Evolutionary conservation across 2,329 filamentous ascomycete genomes (phyloP).

Genomic region (Exophiala viscosa): DNA sequence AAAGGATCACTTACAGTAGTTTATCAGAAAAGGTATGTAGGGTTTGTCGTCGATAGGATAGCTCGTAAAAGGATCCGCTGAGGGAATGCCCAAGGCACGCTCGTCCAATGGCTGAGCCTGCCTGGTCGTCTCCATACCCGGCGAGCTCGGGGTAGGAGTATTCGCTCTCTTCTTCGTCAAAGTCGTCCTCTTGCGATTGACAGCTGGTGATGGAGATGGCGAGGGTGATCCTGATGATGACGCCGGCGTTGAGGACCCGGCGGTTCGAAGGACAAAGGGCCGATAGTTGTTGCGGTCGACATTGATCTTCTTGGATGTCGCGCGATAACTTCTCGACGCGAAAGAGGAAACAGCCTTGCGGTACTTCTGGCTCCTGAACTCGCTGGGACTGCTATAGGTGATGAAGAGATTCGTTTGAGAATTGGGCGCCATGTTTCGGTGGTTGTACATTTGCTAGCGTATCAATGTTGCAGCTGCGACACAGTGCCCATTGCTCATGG

Average conservation of each 20-base stretch:
- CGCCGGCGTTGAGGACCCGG: background rate
- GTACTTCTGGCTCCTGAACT: constrained; percentile 17
- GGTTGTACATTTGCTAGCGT: background rate
- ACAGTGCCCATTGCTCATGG: background rate
- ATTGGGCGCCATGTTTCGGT: constrained; percentile 5
- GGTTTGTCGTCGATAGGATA: constrained; percentile 11
- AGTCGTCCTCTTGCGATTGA: background rate
- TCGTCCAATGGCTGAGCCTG: constrained; percentile 6
- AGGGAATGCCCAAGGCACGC: constrained; percentile 8
- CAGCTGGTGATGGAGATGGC: background rate
- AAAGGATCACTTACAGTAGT: constrained; percentile 15
- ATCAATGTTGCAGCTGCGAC: background rate
- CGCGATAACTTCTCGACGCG: constrained; percentile 20
- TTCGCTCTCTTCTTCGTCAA: background rate
- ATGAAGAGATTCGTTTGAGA: constrained; percentile 16
- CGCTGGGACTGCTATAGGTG: constrained; percentile 19
- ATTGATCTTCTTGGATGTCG: constrained; percentile 16
- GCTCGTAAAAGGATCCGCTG: constrained; percentile 11
- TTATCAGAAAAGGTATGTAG: constrained; percentile 18
- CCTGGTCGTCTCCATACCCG: background rate
- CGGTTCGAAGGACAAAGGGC: constrained; percentile 8
- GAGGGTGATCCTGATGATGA: background rate
- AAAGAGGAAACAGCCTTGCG: constrained; percentile 19
- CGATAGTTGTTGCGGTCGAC: constrained; percentile 16
- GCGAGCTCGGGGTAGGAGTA: background rate